Percentiles rank a stretch among this genome's conserved stretches.
These are phyloP conservation scores for Wallemia ichthyophaga DNA, from an alignment of 1,284 basidiomycete species.

Conservation along the genomic window DNA sequence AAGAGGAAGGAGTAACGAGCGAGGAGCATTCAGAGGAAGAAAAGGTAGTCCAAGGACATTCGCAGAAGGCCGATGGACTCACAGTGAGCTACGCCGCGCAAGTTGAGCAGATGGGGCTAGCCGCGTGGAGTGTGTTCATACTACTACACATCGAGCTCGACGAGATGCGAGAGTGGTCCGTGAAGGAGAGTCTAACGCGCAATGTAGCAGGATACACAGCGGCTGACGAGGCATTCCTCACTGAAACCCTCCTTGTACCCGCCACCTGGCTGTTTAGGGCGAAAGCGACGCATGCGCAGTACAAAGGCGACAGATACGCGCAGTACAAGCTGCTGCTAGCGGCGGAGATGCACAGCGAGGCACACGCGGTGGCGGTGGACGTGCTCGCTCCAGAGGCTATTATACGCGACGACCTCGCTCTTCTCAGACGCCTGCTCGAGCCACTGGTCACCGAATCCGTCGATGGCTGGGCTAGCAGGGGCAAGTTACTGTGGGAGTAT, in stretches of 20 bases:
- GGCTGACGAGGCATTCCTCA: slow-evolving; percentile 38
- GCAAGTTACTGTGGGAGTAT: slow-evolving; percentile 40
- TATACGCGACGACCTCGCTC: slow-evolving; percentile 39
- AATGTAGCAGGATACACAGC: slow-evolving; percentile 36
- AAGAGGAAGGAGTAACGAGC: slow-evolving; percentile 21
- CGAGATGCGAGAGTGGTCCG: slow-evolving; percentile 43
- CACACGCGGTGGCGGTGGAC: slow-evolving; percentile 47
- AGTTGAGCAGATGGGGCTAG: slow-evolving; percentile 46
- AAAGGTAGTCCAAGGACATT: slow-evolving; percentile 39
- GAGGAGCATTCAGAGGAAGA: no score
- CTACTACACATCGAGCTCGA: slow-evolving; percentile 59
- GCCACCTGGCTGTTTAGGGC: slow-evolving; percentile 61
- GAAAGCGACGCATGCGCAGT: slow-evolving; percentile 37
- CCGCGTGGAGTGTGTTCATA: slow-evolving; percentile 67
- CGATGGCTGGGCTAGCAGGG: no score
- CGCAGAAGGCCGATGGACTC: slow-evolving; percentile 49
- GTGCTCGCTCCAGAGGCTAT: slow-evolving; percentile 76
- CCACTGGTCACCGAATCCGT: no score
- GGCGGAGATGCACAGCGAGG: slow-evolving; percentile 36
- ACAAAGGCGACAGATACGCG: slow-evolving; percentile 31
- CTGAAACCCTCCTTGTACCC: slow-evolving; percentile 49
- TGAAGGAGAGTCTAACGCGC: slow-evolving; percentile 49
- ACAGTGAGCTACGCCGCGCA: slow-evolving; percentile 62
- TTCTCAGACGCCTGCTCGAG: slow-evolving; percentile 43
- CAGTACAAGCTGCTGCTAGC: slow-evolving; percentile 49